Evolutionary conservation across 306 rosid species (phyloP), one percentile per base, ranked within the genome.

Genomic region (Casuarina equisetifolia): DNA sequence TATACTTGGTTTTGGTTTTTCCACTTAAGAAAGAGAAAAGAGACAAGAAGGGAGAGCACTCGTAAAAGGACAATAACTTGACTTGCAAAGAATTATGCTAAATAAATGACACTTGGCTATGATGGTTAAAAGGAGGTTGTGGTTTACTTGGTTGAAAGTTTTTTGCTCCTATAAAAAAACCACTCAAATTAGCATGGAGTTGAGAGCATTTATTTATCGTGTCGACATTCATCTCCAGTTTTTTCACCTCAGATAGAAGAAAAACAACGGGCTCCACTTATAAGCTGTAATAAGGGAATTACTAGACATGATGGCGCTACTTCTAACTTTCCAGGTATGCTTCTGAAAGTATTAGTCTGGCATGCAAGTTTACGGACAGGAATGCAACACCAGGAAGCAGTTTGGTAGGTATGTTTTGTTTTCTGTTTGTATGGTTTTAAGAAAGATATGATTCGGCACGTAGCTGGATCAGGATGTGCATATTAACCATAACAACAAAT

Each of bases 341-440:
- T 74, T 85, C 96, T 76, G 97, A 95, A 79, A 95, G 97, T 74
- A 68, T 95, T 76, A 82, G 86, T 73, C 80, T 91, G 83, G 96
- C 98, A 54, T 95, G 97, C 93, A 91, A 92, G 82, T 95, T 82
- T 76, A 92, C 97, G 3, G 92, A 92, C 86, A 89, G 63, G 81
- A 95, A 95, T 81, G 97, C 93, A 73, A 92, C 98, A 4, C 90
- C 97, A 1, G 97, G 98, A 78, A 92, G 91, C 90, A 88, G 91
- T 49, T 82, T 95, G 78, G 78, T 63, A 72, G 97, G 97, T 95
- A 89, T 63, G 62, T 75, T 74, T 63, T 48, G 70, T 70, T 78
- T 76, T 74, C 72, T 70, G 32, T 8, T 76, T 25, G 32, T 25
- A 25, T 25, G 32, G 32, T 25, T 25, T 25, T 25, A 25, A 25